Evolutionary conservation across 176 grass and related monocot genomes (phyloP), one percentile per base, ranked within the genome.

Genomic region (Musa acuminata): DNA sequence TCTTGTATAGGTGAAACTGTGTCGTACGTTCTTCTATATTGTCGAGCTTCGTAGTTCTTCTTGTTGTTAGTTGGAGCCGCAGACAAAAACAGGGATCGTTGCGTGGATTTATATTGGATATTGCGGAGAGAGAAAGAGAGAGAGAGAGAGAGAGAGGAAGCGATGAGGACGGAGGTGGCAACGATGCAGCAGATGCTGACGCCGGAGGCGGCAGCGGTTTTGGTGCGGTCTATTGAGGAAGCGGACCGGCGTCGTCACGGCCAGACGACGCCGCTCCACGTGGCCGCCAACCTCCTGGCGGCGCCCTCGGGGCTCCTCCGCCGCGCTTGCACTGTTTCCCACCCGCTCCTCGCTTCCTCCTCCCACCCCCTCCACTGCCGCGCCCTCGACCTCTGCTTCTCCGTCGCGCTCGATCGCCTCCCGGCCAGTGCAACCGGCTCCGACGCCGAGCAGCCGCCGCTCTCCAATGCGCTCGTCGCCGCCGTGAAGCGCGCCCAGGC

Each of bases 401-500:
- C 90, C 51, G 77, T 97, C 25, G 90, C 93, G 0, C 82, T 97
- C 20, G 93, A 97, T 70, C 93, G 90, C 35, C 87, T 97, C 9
- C 81, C 88, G 5, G 75, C 84, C 53, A 85, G 82, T 8, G 81
- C 81, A 22, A 57, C 54, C 51, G 78, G 72, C 52, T 60, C 64
- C 55, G 80, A 48, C 67, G 43, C 62, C n/a, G 62, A n/a, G 62
- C 91, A n/a, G 62, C 91, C 88, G 24, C 81, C 81, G 48, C 84
- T 93, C 58, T 90, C 90, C 21, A 97, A 97, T 80, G 87, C 94
- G 52, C 90, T 97, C 51, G 64, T 83, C 2, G 90, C 93, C 19
- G 87, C 93, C 57, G 90, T 97, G 2, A 93, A 97, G 86, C 87
- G 94, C 11, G 94, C 94, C 0, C 92, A 97, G 77, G 85, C 90